Evolutionary conservation across 1,139 yeast genomes (phyloP).

Genomic region (Yamadazyma triangularis): DNA sequence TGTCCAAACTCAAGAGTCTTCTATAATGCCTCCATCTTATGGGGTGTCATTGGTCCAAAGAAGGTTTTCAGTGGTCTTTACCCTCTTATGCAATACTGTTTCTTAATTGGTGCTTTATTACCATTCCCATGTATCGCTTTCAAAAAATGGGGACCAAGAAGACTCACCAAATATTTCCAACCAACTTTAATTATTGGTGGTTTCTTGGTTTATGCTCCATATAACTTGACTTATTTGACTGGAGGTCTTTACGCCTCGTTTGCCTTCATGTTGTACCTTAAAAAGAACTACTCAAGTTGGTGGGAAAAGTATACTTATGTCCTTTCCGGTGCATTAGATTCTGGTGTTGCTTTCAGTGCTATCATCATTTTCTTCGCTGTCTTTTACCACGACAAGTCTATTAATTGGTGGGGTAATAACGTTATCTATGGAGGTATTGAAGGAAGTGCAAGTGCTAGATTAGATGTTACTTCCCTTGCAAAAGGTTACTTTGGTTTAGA

Average conservation of each 20-base stretch:
- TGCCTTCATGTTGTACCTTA: conserved; percentile 40
- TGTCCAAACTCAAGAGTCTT: conserved; percentile 45
- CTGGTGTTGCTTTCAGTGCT: conserved; percentile 36
- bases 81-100: conserved; percentile 43
- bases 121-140: conserved; percentile 37
- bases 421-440: conserved; percentile 28
- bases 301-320: conserved; percentile 37
- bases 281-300: conserved; percentile 35
- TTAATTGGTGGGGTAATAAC: conserved; percentile 39
- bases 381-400: conserved; percentile 21
- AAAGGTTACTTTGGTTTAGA: conserved; percentile 46
- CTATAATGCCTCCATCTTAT: conserved; percentile 48
- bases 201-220: conserved; percentile 43
- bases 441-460: conserved; percentile 9
- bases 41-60: conserved; percentile 60
- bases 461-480: conserved; percentile 15
- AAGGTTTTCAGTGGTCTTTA: conserved; percentile 44
- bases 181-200: conserved; percentile 38
- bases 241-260: conserved; percentile 44
- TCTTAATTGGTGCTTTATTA: conserved; percentile 47
- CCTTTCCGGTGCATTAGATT: conserved; percentile 36
- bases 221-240: conserved; percentile 48
- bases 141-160: conserved; percentile 27
- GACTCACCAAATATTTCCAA: conserved; percentile 27
- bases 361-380: conserved; percentile 35